Percentiles rank a stretch among this genome's conserved stretches.
Conservation (phyloP, 1,139 yeast species). For the Lodderomyces beijingensis region DNA sequence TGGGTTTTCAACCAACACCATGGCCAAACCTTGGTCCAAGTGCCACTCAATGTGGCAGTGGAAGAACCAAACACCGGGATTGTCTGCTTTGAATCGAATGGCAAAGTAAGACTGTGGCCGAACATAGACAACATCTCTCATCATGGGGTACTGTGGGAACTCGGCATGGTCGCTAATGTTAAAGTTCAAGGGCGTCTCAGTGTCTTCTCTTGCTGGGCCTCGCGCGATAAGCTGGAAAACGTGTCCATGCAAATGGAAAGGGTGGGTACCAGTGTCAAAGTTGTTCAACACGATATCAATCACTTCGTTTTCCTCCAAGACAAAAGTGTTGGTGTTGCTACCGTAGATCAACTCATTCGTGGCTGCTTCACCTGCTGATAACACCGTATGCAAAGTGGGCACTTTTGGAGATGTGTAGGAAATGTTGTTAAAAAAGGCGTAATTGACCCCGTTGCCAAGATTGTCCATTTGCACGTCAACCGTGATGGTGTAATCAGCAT, state of each 20-base stretch:
- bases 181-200: conserved; percentile 46
- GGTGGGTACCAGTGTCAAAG: conserved; percentile 78
- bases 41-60: conserved; percentile 97
- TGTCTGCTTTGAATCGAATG: conserved; percentile 65
- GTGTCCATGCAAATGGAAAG: conserved; percentile 90
- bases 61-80: conserved; percentile 92
- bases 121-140: conserved; percentile 63
- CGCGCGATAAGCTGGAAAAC: conserved; percentile 69
- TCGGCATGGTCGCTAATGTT: conserved; percentile 43
- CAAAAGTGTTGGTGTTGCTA: conserved; percentile 58
- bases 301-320: conserved; percentile 56
- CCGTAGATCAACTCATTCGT: conserved; percentile 55
- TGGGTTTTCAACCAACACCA: conserved; percentile 74
- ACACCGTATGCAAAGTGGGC: conserved; percentile 60
- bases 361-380: conserved; percentile 49
- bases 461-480: conserved; percentile 63
- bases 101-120: conserved; percentile 65
- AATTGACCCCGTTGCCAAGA: conserved; percentile 67
- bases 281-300: conserved; percentile 73
- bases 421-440: conserved; percentile 69
- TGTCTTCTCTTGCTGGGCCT: conserved; percentile 46
- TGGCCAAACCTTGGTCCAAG: conserved; percentile 79
- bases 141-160: conserved; percentile 58
- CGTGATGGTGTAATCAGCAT: conserved; percentile 57
- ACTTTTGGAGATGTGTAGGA: conserved; percentile 62